These are phyloP conservation scores for Penicillium sp. DNA, from an alignment of 2,329 filamentous ascomycete species.

Conservation along the genomic window DNA sequence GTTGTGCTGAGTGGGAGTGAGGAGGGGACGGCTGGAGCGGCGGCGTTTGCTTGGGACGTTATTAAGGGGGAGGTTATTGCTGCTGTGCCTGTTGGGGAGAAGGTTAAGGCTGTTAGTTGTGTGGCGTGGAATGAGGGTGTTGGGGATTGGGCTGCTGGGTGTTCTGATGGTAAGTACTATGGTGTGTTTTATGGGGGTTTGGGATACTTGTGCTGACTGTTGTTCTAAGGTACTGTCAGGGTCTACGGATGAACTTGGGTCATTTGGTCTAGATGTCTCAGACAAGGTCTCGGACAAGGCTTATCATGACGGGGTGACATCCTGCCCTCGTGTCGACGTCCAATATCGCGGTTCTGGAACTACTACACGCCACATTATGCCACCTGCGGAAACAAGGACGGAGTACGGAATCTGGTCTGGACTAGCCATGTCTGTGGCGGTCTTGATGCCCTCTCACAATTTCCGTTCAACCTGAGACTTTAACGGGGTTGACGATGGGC, in stretches of 20 bases:
- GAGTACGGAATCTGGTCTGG: background rate
- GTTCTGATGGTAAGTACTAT: constrained; percentile 39
- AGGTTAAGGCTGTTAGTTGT: constrained; percentile 45
- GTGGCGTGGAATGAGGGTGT: constrained; percentile 47
- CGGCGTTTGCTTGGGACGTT: constrained; percentile 71
- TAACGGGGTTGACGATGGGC: background rate
- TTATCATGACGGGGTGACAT: background rate
- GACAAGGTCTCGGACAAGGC: background rate
- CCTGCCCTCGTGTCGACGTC: background rate
- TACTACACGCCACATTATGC: background rate
- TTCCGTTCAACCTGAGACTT: background rate
- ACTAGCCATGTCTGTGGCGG: background rate
- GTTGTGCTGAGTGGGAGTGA: constrained; percentile 82
- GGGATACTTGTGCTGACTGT: background rate
- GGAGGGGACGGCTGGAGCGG: constrained; percentile 37
- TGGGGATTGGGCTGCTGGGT: constrained; percentile 41
- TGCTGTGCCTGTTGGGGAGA: constrained; percentile 49
- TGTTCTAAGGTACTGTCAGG: constrained; percentile 1
- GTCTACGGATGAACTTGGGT: constrained; percentile 5
- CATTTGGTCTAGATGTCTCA: background rate
- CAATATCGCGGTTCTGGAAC: background rate
- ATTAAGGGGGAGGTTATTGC: constrained; percentile 68
- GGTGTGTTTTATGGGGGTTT: background rate
- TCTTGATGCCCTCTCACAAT: background rate
- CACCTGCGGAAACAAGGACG: background rate